These are phyloP conservation scores for Xerocomus nothofagi DNA, from an alignment of 1,284 basidiomycete species.

Conservation along the genomic window DNA sequence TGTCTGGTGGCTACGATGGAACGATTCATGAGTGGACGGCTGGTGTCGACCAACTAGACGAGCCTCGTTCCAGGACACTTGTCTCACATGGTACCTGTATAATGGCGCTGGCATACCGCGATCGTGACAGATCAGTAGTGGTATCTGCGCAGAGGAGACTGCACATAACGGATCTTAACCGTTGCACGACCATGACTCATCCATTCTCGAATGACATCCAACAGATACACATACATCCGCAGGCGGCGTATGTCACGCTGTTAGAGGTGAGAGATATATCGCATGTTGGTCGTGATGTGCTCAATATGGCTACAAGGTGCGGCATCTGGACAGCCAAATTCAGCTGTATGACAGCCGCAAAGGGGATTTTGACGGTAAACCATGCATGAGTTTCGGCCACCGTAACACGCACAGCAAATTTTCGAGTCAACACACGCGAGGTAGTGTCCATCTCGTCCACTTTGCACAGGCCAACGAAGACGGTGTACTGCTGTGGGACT, in stretches of 20 bases:
- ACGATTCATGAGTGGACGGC: constrained; percentile 41
- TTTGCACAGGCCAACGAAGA: constrained; percentile 50
- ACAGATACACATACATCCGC: constrained; percentile 49
- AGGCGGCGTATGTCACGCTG: constrained; percentile 42
- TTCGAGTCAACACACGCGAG: constrained; percentile 28
- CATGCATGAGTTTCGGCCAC: constrained; percentile 48
- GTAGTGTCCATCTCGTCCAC: constrained; percentile 38
- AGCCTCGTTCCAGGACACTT: constrained; percentile 29
- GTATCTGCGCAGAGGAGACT: constrained; percentile 37
- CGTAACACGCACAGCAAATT: constrained; percentile 29
- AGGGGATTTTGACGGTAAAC: constrained; percentile 38
- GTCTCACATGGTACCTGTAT: constrained; percentile 34
- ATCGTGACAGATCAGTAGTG: constrained; percentile 35
- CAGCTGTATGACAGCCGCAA: constrained; percentile 47
- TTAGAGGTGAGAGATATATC: constrained; percentile 44
- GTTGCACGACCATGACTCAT: constrained; percentile 25
- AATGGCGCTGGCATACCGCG: constrained; percentile 39
- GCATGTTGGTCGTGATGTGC: constrained; percentile 16
- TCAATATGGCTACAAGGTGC: constrained; percentile 38
- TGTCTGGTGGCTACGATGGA: constrained; percentile 48
- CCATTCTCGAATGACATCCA: constrained; percentile 42
- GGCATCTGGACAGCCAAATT: constrained; percentile 49
- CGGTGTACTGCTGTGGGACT: constrained; percentile 51
- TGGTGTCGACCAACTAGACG: constrained; percentile 19
- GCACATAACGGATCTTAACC: constrained; percentile 36